These are phyloP conservation scores for Ambispora gerdemannii DNA, from an alignment of 192 early-diverging fungal genomes.

Conservation along the genomic window DNA sequence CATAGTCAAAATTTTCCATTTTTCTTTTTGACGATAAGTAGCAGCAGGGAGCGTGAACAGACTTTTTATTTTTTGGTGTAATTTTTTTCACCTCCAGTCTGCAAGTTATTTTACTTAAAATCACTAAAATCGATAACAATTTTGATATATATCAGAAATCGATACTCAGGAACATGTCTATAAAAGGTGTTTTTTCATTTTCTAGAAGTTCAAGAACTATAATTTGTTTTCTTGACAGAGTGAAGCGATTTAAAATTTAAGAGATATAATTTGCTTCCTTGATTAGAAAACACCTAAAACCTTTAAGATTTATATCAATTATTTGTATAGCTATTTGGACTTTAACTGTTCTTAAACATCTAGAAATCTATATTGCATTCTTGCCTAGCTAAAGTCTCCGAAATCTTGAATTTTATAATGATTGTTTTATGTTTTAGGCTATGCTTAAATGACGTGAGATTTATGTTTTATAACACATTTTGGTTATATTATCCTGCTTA, in stretches of 20 bases:
- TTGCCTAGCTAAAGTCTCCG: neutral
- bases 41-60: slow-evolving; percentile 15
- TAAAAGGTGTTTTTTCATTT: slow-evolving; percentile 11
- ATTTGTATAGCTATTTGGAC: slow-evolving; percentile 2
- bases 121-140: slow-evolving; percentile 13
- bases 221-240: slow-evolving; percentile 19
- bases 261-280: slow-evolving; percentile 21
- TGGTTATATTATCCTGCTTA: neutral
- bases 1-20: too few species aligned
- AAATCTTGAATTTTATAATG: slow-evolving; percentile 19
- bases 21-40: neutral
- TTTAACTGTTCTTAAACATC: neutral
- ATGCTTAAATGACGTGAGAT: neutral
- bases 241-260: neutral
- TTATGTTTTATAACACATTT: slow-evolving; percentile 7
- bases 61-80: slow-evolving; percentile 4
- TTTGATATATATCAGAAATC: slow-evolving; percentile 27
- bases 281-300: slow-evolving; percentile 14
- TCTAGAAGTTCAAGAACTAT: slow-evolving; percentile 18
- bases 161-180: slow-evolving; percentile 18
- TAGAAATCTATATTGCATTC: slow-evolving; percentile 6
- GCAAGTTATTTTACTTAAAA: slow-evolving; percentile 4
- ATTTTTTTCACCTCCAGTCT: slow-evolving; percentile 14
- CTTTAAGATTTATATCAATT: slow-evolving; percentile 10
- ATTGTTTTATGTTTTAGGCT: neutral